Percentiles rank a stretch among this genome's conserved stretches.
Conservation (phyloP, 176 grass and related monocot genomes). For the Rhynchospora breviuscula region DNA sequence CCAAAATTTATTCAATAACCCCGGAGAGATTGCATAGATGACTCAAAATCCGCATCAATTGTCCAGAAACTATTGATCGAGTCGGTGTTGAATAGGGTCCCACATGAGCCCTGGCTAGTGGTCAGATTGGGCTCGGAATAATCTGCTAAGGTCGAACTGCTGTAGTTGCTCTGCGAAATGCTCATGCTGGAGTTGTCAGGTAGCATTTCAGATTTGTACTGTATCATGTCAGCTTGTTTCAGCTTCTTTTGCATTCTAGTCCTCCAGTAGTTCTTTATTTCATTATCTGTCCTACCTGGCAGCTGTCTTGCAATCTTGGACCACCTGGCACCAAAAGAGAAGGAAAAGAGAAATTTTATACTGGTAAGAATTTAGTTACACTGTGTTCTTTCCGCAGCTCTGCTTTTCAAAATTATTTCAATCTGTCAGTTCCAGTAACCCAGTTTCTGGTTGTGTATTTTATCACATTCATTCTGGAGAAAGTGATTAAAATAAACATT, state of each 20-base stretch:
- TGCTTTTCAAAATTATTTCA: not conserved
- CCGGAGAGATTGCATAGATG: not conserved
- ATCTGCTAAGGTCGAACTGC: not conserved
- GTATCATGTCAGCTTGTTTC: not conserved
- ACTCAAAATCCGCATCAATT: constrained; percentile 15
- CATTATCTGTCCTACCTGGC: constrained; percentile 67
- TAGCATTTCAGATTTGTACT: constrained; percentile 8
- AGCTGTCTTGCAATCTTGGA: constrained; percentile 66
- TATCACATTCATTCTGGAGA: not conserved
- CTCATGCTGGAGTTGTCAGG: constrained; percentile 12
- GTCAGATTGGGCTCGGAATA: not conserved
- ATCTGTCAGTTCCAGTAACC: too few species aligned
- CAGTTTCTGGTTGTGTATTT: not conserved
- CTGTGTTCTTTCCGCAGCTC: not conserved
- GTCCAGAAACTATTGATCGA: constrained; percentile 4
- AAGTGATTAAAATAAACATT: not conserved
- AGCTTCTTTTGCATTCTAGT: constrained; percentile 54
- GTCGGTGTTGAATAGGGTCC: not conserved
- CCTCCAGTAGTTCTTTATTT: constrained; percentile 78
- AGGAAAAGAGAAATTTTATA: not conserved
- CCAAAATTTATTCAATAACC: not conserved
- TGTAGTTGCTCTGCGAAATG: not conserved
- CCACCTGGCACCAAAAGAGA: constrained; percentile 36
- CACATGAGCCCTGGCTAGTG: not conserved
- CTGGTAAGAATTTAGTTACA: not conserved